Evolutionary conservation across 2,329 filamentous ascomycete species (phyloP).

Genomic region (Nemania sp.): DNA sequence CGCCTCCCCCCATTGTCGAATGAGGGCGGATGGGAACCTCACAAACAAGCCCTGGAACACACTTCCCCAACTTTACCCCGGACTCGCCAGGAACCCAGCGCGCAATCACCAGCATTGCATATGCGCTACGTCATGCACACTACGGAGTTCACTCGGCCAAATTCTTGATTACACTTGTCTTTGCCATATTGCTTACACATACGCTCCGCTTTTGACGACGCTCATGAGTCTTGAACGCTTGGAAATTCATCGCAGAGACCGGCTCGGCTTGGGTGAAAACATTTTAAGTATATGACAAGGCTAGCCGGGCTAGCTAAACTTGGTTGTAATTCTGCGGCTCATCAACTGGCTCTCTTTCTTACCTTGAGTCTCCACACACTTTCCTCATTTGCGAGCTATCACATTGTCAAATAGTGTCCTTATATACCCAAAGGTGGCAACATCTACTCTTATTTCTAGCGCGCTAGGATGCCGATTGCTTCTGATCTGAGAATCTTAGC

Average conservation of each 20-base stretch:
- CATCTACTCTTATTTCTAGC: conserved; percentile 17
- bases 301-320: conserved; percentile 23
- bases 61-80: conserved; percentile 27
- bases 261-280: conserved; percentile 2
- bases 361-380: conserved; percentile 7
- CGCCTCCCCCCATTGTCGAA: conserved; percentile 17
- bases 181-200: conserved; percentile 26
- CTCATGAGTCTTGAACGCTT: conserved; percentile 2
- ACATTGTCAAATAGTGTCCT: conserved; percentile 10
- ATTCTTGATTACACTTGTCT: conserved; percentile 24
- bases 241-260: conserved; percentile 13
- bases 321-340: conserved; percentile 10
- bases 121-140: conserved; percentile 22
- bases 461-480: too few relatives aligned
- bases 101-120: conserved; percentile 22
- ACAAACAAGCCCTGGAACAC: conserved; percentile 11
- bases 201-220: conserved; percentile 11
- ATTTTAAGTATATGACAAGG: conserved; percentile 6
- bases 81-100: conserved; percentile 23
- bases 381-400: not conserved
- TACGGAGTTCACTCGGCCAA: conserved; percentile 26
- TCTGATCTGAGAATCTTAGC: conserved; percentile 8
- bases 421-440: conserved; percentile 25
- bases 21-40: conserved; percentile 11
- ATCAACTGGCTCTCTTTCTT: not conserved